These are phyloP conservation scores for Phytophthora brassicae DNA, from an alignment of 352 stramenopile species.

Conservation along the genomic window DNA sequence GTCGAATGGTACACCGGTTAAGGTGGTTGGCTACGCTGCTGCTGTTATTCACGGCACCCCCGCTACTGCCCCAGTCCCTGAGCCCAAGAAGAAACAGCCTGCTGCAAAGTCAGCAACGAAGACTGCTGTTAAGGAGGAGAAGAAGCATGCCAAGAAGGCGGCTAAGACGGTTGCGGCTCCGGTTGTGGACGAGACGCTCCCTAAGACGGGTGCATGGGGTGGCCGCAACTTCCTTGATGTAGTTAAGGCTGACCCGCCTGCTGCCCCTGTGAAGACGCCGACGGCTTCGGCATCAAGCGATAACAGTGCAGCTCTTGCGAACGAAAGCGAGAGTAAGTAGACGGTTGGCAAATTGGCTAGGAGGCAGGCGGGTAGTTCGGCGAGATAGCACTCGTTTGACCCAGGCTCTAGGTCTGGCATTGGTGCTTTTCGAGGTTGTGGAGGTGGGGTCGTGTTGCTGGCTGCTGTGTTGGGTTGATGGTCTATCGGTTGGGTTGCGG, in stretches of 20 bases:
- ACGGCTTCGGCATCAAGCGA: slow-evolving; percentile 1
- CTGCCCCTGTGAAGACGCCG: slow-evolving; percentile 38
- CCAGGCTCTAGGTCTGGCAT: slow-evolving; percentile 21
- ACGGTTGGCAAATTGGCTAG: slow-evolving; percentile 18
- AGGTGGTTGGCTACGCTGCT: slow-evolving; percentile 70
- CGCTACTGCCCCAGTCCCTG: slow-evolving; percentile 34
- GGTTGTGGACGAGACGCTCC: slow-evolving; percentile 44
- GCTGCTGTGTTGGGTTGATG: slow-evolving; percentile 22
- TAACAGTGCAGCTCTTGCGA: slow-evolving; percentile 28
- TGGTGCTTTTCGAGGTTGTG: slow-evolving; percentile 7
- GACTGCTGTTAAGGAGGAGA: slow-evolving; percentile 40
- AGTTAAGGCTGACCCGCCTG: slow-evolving; percentile 72
- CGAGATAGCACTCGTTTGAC: slow-evolving; percentile 22
- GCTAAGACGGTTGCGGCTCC: slow-evolving; percentile 33
- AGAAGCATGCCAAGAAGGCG: slow-evolving; percentile 48
- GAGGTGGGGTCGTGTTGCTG: slow-evolving; percentile 8
- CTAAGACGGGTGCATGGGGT: slow-evolving; percentile 76
- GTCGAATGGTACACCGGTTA: slow-evolving; percentile 26
- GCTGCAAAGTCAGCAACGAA: slow-evolving; percentile 36
- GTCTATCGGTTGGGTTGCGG: slow-evolving; percentile 27
- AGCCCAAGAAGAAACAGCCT: slow-evolving; percentile 60
- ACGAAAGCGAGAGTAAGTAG: slow-evolving; percentile 54
- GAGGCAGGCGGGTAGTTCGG: slow-evolving; percentile 23
- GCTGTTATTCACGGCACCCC: slow-evolving; percentile 80
- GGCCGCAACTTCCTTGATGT: slow-evolving; percentile 84